Base-by-base conservation (phyloP, 495 filamentous ascomycete genomes). In the Annulohypoxylon maeteangense region DNA sequence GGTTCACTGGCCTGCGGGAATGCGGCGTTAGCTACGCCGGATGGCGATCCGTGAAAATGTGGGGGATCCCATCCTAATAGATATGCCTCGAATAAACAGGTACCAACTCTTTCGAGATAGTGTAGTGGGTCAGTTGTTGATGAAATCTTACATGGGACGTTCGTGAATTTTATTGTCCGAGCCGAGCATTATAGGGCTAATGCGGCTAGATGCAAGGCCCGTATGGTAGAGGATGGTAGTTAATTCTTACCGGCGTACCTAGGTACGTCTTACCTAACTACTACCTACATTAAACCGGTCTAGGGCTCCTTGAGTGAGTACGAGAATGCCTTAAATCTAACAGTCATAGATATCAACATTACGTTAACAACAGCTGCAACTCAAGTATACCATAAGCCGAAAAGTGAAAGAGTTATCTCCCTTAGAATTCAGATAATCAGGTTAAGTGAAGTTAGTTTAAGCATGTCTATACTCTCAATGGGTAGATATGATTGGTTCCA, bases 371-470 rank as follows among this genome's bases (percentile, higher is more conserved):
- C 22, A 47, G 0, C 42, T 20, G 11, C 16, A 47, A 47, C 7
- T 6, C 10, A 11, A 22, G 16, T 22, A 8, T 22, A 14, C 36
- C 36, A 40, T 25, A 23, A 4, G 7, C 6, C n/a, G 20, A 18
- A 12, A 25, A 23, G 6, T 25, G 3, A 11, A 48, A 2, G 18
- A 23, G 7, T 48, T 23, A 10, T 48, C 7, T 6, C 10, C 4
- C 0, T 8, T 23, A 48, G 0, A 4, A 29, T 14, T 29, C 14
- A n/a, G 2, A 27, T 14, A n/a, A 11, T 51, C 5, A 3, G 12
- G 23, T 51, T 29, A 12, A n/a, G 10, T 54, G n/a, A 54, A 34
- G 50, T 34, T 22, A 34, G 16, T 32, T 54, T 54, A 54, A 54
- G 27, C 27, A 54, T 31, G n/a, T n/a, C 3, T 10, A 54, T 54